phyloP scores from a whole-genome alignment of 1,284 basidiomycete species.

The Cryptococcus sp. region DNA sequence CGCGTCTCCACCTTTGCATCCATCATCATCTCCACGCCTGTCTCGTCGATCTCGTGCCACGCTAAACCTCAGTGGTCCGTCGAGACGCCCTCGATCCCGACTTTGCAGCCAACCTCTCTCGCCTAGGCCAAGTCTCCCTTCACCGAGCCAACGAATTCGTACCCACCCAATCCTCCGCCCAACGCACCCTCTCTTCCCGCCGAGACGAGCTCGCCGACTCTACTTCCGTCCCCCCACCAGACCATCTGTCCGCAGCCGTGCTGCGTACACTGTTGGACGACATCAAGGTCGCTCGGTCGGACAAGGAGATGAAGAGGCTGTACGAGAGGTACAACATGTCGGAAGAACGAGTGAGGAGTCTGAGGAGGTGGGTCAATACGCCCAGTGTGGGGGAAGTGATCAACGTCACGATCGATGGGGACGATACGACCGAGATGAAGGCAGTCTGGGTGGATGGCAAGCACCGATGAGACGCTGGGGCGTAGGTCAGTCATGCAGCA shows the following conservation, averaged over 20 bases:
- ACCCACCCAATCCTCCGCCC: conserved; percentile 43
- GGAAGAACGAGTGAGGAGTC: conserved; percentile 52
- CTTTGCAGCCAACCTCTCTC: conserved; percentile 63
- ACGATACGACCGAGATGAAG: conserved; percentile 57
- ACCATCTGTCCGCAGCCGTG: conserved; percentile 57
- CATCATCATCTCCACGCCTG: too few species aligned
- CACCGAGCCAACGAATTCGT: conserved; percentile 55
- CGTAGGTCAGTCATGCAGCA: too few species aligned
- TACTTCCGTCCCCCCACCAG: conserved; percentile 46
- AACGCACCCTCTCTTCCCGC: conserved; percentile 39
- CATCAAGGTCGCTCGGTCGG: conserved; percentile 54
- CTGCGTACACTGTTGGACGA: conserved; percentile 61
- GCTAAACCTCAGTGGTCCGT: conserved; percentile 54
- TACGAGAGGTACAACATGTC: conserved; percentile 57
- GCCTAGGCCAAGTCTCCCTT: conserved; percentile 66
- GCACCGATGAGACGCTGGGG: too few species aligned
- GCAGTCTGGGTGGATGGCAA: conserved; percentile 26
- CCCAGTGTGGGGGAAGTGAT: conserved; percentile 59
- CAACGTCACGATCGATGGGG: conserved; percentile 53
- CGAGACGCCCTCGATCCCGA: conserved; percentile 68
- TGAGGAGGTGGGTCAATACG: conserved; percentile 63
- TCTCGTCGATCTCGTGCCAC: too few species aligned
- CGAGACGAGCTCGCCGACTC: conserved; percentile 36
- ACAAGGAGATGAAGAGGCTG: conserved; percentile 46
- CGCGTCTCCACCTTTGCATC: too few species aligned